These are phyloP conservation scores for Daldinia bambusicola DNA, from an alignment of 495 filamentous ascomycete genomes.

Conservation along the genomic window DNA sequence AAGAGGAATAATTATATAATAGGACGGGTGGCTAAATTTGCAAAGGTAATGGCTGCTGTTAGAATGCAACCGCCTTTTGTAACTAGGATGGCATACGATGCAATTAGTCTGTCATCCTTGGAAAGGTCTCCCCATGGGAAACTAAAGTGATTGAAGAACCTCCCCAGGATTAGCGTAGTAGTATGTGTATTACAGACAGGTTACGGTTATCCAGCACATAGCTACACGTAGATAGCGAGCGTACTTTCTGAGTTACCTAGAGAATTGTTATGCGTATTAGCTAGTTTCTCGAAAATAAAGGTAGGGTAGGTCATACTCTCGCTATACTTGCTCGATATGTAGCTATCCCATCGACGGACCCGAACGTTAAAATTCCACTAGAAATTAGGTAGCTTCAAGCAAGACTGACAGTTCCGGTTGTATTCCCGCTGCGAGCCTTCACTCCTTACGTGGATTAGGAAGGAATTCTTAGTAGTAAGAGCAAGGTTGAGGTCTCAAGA, in stretches of 20 bases:
- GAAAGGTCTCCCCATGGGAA: not conserved
- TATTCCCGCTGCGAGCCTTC: not conserved
- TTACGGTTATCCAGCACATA: not conserved
- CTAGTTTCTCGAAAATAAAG: not conserved
- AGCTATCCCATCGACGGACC: conserved; percentile 20
- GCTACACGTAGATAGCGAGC: no score
- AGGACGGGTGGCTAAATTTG: not conserved
- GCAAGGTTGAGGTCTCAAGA: conserved; percentile 28
- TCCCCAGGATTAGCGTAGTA: not conserved
- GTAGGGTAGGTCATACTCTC: not conserved
- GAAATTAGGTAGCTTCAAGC: conserved; percentile 12
- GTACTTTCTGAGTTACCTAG: no score
- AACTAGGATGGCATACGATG: no score
- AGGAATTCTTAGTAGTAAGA: not conserved
- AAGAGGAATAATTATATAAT: conserved; percentile 16
- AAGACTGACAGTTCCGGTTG: conserved; percentile 1
- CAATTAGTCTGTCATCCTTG: not conserved
- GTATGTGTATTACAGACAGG: not conserved
- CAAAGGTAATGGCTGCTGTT: not conserved
- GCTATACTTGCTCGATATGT: not conserved
- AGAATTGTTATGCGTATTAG: no score
- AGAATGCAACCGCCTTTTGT: no score
- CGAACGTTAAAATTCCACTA: conserved; percentile 32
- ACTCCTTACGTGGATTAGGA: not conserved
- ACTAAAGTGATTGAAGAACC: not conserved